A percentile compares a stretch with the other conserved stretches of the same genome.
phyloP scores from a whole-genome alignment of 768 basidiomycete species.

The Lepiota subincarnata region DNA sequence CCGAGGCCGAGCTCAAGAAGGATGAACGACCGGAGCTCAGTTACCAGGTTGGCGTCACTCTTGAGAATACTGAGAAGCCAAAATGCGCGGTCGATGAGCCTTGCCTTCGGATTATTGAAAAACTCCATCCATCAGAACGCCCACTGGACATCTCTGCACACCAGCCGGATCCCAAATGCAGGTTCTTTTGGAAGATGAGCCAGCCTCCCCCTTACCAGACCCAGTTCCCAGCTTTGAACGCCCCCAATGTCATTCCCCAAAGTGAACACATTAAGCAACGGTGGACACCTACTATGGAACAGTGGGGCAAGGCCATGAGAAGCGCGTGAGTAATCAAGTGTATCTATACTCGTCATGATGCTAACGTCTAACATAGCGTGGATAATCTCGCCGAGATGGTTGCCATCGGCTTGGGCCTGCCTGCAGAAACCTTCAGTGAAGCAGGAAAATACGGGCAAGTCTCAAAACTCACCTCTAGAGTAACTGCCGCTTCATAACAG shows the following conservation, averaged over 20 bases:
- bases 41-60: slow-evolving; percentile 91
- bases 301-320: slow-evolving; percentile 89
- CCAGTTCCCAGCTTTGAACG: slow-evolving; percentile 70
- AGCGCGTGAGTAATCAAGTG: slow-evolving; percentile 53
- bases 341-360: background rate
- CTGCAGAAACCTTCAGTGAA: slow-evolving; percentile 62
- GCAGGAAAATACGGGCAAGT: slow-evolving; percentile 83
- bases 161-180: slow-evolving; percentile 88
- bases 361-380: slow-evolving; percentile 46
- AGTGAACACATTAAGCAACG: slow-evolving; percentile 48
- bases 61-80: slow-evolving; percentile 95
- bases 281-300: slow-evolving; percentile 75
- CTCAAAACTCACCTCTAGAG: background rate
- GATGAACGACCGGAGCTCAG: slow-evolving; percentile 85
- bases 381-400: slow-evolving; percentile 86
- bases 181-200: slow-evolving; percentile 89
- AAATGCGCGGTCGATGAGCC: slow-evolving; percentile 81
- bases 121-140: slow-evolving; percentile 71
- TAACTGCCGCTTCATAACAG: background rate
- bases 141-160: slow-evolving; percentile 82
- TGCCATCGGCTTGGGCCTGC: slow-evolving; percentile 77
- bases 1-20: slow-evolving; percentile 51
- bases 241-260: slow-evolving; percentile 78
- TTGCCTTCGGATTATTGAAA: slow-evolving; percentile 75
- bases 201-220: slow-evolving; percentile 73